Evolutionary conservation across 768 basidiomycete genomes (phyloP).

Genomic region (Chalciporus pseudorubinellus): DNA sequence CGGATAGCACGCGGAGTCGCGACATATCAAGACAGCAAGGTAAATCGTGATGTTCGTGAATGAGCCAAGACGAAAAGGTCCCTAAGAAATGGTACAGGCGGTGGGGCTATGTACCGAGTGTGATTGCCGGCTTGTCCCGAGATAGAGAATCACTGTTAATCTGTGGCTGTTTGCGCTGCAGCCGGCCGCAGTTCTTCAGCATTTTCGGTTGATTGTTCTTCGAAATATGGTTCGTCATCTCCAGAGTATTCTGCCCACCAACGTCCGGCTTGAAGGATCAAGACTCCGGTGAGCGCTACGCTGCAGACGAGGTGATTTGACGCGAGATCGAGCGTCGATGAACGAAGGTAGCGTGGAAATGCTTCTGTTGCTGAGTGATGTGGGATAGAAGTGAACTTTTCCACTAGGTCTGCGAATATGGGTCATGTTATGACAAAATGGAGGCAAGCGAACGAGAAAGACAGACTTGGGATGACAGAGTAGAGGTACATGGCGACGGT

Average conservation of each 20-base stretch:
- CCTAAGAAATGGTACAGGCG: constrained; percentile 3
- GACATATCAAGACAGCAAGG: constrained; percentile 29
- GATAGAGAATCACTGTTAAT: constrained; percentile 10
- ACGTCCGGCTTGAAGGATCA: constrained; percentile 78
- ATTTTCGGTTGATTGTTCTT: constrained; percentile 30
- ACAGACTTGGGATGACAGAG: constrained; percentile 78
- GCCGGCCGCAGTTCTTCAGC: constrained; percentile 9
- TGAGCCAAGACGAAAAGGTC: background rate
- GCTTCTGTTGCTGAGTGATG: constrained; percentile 48
- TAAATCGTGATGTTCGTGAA: constrained; percentile 26
- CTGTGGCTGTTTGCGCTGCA: background rate
- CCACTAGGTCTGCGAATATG: constrained; percentile 46
- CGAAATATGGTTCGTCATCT: constrained; percentile 44
- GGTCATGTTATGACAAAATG: constrained; percentile 7
- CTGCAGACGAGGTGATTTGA: constrained; percentile 84
- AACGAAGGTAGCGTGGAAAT: constrained; percentile 62
- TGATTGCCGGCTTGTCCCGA: background rate
- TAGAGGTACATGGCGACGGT: constrained; percentile 71
- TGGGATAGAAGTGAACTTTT: constrained; percentile 60
- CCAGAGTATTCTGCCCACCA: constrained; percentile 78
- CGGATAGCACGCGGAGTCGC: constrained; percentile 21
- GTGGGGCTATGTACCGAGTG: background rate
- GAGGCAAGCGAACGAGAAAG: background rate
- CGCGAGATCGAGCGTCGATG: constrained; percentile 72
- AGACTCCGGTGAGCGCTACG: constrained; percentile 83